Percentiles rank a stretch among this genome's conserved stretches.
Conservation (phyloP, 163 green algal genomes). For the Scenedesmus sp. region DNA sequence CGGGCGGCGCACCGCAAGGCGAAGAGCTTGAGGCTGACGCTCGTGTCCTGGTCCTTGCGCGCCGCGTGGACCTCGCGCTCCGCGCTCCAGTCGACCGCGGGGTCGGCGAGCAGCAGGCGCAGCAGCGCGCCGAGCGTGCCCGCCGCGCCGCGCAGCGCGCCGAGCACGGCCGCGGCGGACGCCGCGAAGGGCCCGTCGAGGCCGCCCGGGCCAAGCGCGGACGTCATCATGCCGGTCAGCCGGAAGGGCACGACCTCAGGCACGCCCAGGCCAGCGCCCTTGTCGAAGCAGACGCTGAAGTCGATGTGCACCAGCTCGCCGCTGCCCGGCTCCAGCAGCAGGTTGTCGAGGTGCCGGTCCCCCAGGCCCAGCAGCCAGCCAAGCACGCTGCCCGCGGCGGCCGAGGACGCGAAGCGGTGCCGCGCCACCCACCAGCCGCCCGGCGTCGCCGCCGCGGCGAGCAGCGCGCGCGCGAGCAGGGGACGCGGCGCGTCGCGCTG, state of each 20-base stretch:
- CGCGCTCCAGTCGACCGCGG: slow-evolving; percentile 68
- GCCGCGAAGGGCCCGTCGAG: slow-evolving; percentile 95
- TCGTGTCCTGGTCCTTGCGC: slow-evolving; percentile 65
- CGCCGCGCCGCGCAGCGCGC: slow-evolving; percentile 74
- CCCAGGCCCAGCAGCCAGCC: slow-evolving; percentile 86
- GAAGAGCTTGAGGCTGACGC: slow-evolving; percentile 70
- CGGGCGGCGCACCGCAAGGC: slow-evolving; percentile 48
- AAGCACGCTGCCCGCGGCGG: slow-evolving; percentile 75
- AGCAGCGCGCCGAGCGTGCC: slow-evolving; percentile 54
- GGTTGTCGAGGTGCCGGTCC: slow-evolving; percentile 97
- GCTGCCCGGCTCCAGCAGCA: slow-evolving; percentile 97
- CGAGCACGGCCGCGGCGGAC: slow-evolving; percentile 92
- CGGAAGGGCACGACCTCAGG: slow-evolving; percentile 93
- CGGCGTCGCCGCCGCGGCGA: slow-evolving; percentile 44
- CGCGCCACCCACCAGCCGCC: slow-evolving; percentile 55
- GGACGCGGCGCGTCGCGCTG: slow-evolving; percentile 47
- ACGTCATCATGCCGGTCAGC: slow-evolving; percentile 96
- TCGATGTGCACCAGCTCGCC: slow-evolving; percentile 99
- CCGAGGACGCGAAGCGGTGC: slow-evolving; percentile 54
- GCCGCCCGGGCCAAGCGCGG: slow-evolving; percentile 66
- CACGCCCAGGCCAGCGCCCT: slow-evolving; percentile 73
- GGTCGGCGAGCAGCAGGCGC: slow-evolving; percentile 63
- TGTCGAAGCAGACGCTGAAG: slow-evolving; percentile 99
- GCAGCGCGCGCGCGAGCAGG: slow-evolving; percentile 70
- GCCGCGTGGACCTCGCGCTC: slow-evolving; percentile 58